Evolutionary conservation across 2,329 filamentous ascomycete species (phyloP).

Genomic region (Fusarium pseudocircinatum): DNA sequence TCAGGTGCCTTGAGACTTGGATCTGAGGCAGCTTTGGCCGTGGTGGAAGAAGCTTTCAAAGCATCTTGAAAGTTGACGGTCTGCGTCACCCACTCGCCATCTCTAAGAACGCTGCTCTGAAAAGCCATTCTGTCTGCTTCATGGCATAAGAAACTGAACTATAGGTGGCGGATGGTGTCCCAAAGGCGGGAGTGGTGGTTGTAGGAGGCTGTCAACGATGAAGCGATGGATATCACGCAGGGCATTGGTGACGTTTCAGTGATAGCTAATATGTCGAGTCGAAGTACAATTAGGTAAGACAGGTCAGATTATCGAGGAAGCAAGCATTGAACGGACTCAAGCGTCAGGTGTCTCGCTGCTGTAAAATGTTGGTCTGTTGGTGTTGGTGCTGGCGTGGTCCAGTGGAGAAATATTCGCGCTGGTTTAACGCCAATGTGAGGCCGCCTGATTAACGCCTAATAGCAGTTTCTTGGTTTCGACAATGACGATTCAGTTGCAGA

Average conservation of each 20-base stretch:
- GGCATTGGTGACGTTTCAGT: slow-evolving; percentile 2
- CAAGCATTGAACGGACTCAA: background rate
- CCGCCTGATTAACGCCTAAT: background rate
- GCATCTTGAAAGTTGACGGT: slow-evolving; percentile 57
- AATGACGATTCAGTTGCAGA: background rate
- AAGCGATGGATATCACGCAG: background rate
- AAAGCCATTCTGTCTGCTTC: slow-evolving; percentile 53
- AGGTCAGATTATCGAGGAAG: background rate
- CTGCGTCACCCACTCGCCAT: slow-evolving; percentile 67
- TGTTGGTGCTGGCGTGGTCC: slow-evolving; percentile 6
- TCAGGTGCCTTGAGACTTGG: slow-evolving; percentile 56
- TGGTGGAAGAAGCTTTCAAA: slow-evolving; percentile 50
- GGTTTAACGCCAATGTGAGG: slow-evolving; percentile 8
- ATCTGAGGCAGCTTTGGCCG: slow-evolving; percentile 45
- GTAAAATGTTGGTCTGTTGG: background rate
- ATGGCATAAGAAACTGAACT: slow-evolving; percentile 30
- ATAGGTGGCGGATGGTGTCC: background rate
- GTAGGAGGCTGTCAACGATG: background rate
- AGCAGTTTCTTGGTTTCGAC: slow-evolving; percentile 6
- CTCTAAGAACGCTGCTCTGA: slow-evolving; percentile 63
- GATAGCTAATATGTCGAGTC: background rate
- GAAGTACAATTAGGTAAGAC: background rate
- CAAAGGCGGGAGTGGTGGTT: background rate
- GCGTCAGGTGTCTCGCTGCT: slow-evolving; percentile 1
- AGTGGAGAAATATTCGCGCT: slow-evolving; percentile 1